Base-by-base conservation (phyloP, 2,329 filamentous ascomycete genomes). In the Paraphaeosphaeria minitans region DNA sequence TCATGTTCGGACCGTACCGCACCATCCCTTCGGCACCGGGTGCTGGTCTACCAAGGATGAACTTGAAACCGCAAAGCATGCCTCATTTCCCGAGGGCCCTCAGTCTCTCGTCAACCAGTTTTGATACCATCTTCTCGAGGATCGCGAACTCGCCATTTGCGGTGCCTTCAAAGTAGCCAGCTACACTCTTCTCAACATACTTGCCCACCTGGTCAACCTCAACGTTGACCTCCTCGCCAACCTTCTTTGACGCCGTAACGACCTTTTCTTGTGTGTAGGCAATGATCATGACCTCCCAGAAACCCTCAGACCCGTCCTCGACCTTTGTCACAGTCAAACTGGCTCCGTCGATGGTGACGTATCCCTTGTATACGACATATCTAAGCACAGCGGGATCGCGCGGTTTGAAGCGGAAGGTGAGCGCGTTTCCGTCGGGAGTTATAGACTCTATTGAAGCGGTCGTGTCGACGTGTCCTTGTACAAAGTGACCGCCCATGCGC, bases 401-500 rank as follows among this genome's bases (percentile, higher is more conserved):
- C 5, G 94, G 93, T 75, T 84, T 82, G 77, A 99, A 88, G 39
- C 94, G 86, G 77, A 98, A 90, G 0, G 92, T 96, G 61, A 96
- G 78, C 7, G 95, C 92, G 79, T 98, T 97, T 57, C 94, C 93
- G 77, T 99, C 95, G 3, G 89, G 87, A 19, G 85, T 88, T 37
- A 90, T 85, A 45, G 85, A 85, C 41, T 89, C 74, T 60, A 99
- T 90, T 45, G 84, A 85, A 0, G 94, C 95, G 41, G 89, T 87
- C 12, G 92, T 94, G 78, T 99, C 96, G 60, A 99, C 94, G 77
- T 99, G 95, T 42, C 95, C 95, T 80, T 99, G 96, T 33, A 98
- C 94, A 71, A 98, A 97, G 80, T 99, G 95, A 0, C 95, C 95
- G 48, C 96, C 95, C 92, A 99, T 98, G 56, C 95, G 91, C 47